A percentile compares a stretch with the other conserved stretches of the same genome.
phyloP scores from a whole-genome alignment of 352 stramenopile genomes.

The Pythium chondricola region DNA sequence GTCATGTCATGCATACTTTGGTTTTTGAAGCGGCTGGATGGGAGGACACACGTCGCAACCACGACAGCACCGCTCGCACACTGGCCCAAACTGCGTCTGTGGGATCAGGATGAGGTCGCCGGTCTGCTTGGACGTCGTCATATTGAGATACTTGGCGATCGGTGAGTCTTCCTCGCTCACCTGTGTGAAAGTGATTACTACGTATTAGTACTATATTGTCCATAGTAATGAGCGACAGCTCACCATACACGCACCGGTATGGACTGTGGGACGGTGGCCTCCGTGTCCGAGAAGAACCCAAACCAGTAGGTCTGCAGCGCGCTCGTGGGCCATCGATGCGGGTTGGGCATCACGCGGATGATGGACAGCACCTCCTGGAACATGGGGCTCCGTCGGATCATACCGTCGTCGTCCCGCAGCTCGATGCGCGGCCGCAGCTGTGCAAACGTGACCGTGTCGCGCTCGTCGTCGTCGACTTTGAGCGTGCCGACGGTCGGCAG shows the following conservation, averaged over 20 bases:
- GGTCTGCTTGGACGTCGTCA: conserved; percentile 60
- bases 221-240: too few relatives aligned
- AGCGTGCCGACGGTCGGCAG: conserved; percentile 61
- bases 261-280: conserved; percentile 31
- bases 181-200: conserved; percentile 10
- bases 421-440: conserved; percentile 63
- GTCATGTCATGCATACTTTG: too few relatives aligned
- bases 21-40: neutral
- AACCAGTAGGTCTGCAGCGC: conserved; percentile 77
- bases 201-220: neutral
- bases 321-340: conserved; percentile 54
- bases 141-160: conserved; percentile 56
- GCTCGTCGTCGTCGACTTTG: conserved; percentile 53
- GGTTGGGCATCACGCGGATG: conserved; percentile 49
- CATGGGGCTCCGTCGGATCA: conserved; percentile 59
- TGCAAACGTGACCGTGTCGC: conserved; percentile 44
- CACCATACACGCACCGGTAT: conserved; percentile 33
- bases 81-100: conserved; percentile 71
- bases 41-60: conserved; percentile 40
- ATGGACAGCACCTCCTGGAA: conserved; percentile 75
- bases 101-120: conserved; percentile 69
- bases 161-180: conserved; percentile 33
- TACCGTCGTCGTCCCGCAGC: conserved; percentile 50
- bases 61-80: conserved; percentile 63
- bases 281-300: conserved; percentile 42